Base-by-base conservation (phyloP, 768 basidiomycete species). In the Mycena metata region DNA sequence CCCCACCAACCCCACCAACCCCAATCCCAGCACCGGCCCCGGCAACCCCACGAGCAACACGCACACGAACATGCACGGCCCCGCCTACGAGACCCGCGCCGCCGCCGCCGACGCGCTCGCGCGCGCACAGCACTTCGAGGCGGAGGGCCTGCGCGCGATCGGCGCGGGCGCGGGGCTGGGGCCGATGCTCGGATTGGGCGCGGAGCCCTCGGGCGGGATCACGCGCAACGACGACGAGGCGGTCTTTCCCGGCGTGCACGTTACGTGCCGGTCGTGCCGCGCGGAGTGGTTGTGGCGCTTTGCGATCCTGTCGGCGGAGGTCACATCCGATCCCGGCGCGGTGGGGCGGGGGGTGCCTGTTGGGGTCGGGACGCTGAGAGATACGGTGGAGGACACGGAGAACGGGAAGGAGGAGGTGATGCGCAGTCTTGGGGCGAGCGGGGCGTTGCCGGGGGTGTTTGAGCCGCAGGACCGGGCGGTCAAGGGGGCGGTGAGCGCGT, bases 251-350 rank as follows among this genome's bases (percentile, higher is more conserved):
- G 83, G 82, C 8, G 84, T 91, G 13, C 87, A 89, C 35, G 83
- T 90, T 2, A 93, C 92, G 10, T 94, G 92, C 76, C 84, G 88
- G 45, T 79, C 78, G 51, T 94, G 93, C 76, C 85, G 92, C 41
- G 76, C 75, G 3, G 91, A 94, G 76, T 87, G 85, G 82, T 80
- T 94, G 5, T 91, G 89, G 89, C 83, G 83, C 21, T 83, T 86
- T 21, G 88, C 87, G n/a, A 50, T 60, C 1, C 19, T 49, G 1
- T 43, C 51, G 13, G 74, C 78, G n/a, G 67, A 76, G 5, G 84
- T 81, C 43, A 76, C 83, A 17, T 75, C 82, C 21, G 90, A 90
- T 70, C 82, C 84, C 26, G 88, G 88, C 66, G 89, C 88, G 0
- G 79, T 91, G 35, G 11, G 39, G 21, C 21, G 15, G 17, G 86